A percentile compares a stretch with the other conserved stretches of the same genome.
Evolutionary conservation across 179 eudicot species (phyloP).

Genomic region (Heliamphora pulchella): DNA sequence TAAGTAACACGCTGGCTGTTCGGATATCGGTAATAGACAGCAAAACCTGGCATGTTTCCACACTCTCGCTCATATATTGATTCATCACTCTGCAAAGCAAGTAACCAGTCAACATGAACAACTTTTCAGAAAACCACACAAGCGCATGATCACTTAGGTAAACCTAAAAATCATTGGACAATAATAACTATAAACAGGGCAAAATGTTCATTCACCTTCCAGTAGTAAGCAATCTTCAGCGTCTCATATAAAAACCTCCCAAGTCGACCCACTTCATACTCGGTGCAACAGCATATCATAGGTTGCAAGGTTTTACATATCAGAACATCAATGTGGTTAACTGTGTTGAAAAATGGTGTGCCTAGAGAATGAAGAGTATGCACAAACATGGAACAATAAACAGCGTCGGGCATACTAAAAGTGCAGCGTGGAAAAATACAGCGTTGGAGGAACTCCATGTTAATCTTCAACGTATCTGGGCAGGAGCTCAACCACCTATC

Average conservation of each 20-base stretch:
- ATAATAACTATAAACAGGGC: not conserved
- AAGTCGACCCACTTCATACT: constrained; percentile 98
- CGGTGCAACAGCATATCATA: constrained; percentile 99
- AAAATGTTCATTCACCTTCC: constrained; percentile 60
- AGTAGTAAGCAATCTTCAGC: constrained; percentile 80
- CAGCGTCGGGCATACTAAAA: constrained; percentile 97
- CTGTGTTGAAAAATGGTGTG: constrained; percentile 95
- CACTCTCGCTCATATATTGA: constrained; percentile 90
- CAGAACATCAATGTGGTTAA: constrained; percentile 92
- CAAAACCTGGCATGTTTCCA: constrained; percentile 99
- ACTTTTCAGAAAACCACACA: not conserved
- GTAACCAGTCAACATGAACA: not conserved
- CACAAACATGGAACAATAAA: constrained; percentile 94
- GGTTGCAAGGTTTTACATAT: constrained; percentile 98
- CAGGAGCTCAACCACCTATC: constrained; percentile 95
- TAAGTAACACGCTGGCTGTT: constrained; percentile 93
- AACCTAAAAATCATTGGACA: not conserved
- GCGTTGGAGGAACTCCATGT: constrained; percentile 97
- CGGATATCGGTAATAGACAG: constrained; percentile 90
- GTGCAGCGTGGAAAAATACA: constrained; percentile 98
- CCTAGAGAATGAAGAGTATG: constrained; percentile 95
- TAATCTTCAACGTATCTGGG: constrained; percentile 92
- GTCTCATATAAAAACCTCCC: constrained; percentile 94
- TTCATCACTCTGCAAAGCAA: constrained; percentile 75
- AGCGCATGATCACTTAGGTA: not conserved